These are phyloP conservation scores for Globisporangium perplexum DNA, from an alignment of 352 stramenopile species.

Conservation along the genomic window DNA sequence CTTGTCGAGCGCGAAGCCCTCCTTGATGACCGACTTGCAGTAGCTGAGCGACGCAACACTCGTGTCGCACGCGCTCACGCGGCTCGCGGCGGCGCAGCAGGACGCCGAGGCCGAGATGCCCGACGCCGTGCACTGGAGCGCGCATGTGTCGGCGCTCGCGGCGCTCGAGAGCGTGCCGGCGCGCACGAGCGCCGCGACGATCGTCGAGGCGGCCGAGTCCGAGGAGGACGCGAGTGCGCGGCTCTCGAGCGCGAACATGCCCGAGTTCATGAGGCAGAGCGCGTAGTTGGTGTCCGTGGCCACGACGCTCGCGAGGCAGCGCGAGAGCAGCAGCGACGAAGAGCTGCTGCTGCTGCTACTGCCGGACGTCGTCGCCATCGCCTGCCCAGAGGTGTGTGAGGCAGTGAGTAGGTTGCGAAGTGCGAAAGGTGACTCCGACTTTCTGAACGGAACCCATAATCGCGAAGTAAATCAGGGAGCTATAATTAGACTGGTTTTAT, in stretches of 20 bases:
- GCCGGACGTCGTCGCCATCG: constrained; percentile 5
- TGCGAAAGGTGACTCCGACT: neutral
- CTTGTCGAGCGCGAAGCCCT: constrained; percentile 26
- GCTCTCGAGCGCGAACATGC: constrained; percentile 37
- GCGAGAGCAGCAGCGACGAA: constrained; percentile 19
- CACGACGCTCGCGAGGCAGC: constrained; percentile 33
- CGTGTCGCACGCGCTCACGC: constrained; percentile 21
- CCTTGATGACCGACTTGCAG: constrained; percentile 35
- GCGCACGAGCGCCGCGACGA: constrained; percentile 6
- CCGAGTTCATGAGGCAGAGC: constrained; percentile 62
- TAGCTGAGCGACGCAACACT: constrained; percentile 19
- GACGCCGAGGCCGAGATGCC: constrained; percentile 23
- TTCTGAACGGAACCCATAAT: too few relatives aligned
- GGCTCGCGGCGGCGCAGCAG: constrained; percentile 24
- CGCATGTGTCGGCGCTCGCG: constrained; percentile 17
- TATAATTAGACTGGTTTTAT: neutral
- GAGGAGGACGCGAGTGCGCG: constrained; percentile 5
- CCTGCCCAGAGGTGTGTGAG: neutral
- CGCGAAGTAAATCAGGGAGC: neutral
- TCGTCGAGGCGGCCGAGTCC: neutral
- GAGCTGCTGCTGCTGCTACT: constrained; percentile 14
- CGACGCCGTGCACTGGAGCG: constrained; percentile 26
- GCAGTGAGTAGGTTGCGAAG: neutral
- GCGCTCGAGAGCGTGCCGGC: constrained; percentile 8
- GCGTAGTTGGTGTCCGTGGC: constrained; percentile 37